A percentile compares a stretch with the other conserved stretches of the same genome.
phyloP scores from a whole-genome alignment of 169 alveolate genomes.

The Eimeria maxima region DNA sequence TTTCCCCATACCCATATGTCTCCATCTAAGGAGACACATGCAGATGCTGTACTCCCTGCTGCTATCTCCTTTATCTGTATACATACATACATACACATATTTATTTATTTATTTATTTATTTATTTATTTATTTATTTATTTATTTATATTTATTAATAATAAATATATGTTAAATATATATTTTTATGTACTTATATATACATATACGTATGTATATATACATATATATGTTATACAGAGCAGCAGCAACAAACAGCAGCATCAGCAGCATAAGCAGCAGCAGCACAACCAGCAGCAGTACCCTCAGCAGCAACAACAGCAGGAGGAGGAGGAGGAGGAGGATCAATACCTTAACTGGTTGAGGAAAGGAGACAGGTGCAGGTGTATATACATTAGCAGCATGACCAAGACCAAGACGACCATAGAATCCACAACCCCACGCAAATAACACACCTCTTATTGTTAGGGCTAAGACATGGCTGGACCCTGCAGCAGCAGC shows the following conservation, averaged over 20 bases:
- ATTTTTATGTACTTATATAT: too few species aligned
- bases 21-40: slow-evolving; percentile 85
- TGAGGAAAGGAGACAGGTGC: slow-evolving; percentile 82
- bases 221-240: too few species aligned
- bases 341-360: neutral
- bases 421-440: slow-evolving; percentile 93
- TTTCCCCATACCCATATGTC: slow-evolving; percentile 87
- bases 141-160: too few species aligned
- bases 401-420: slow-evolving; percentile 82
- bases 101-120: too few species aligned
- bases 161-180: too few species aligned
- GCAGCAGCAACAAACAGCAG: neutral
- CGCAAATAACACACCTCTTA: slow-evolving; percentile 88
- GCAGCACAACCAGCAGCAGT: too few species aligned
- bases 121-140: too few species aligned
- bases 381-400: slow-evolving; percentile 85
- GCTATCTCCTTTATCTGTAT: slow-evolving; percentile 81
- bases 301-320: neutral
- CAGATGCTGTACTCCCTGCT: slow-evolving; percentile 84
- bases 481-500: neutral
- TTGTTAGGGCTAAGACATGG: slow-evolving; percentile 90
- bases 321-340: slow-evolving; percentile 1
- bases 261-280: too few species aligned
- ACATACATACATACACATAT: too few species aligned
- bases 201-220: too few species aligned